A percentile compares a stretch with the other conserved stretches of the same genome.
These are phyloP conservation scores for Udeniomyces megalosporus DNA, from an alignment of 768 basidiomycete species.

Conservation along the genomic window DNA sequence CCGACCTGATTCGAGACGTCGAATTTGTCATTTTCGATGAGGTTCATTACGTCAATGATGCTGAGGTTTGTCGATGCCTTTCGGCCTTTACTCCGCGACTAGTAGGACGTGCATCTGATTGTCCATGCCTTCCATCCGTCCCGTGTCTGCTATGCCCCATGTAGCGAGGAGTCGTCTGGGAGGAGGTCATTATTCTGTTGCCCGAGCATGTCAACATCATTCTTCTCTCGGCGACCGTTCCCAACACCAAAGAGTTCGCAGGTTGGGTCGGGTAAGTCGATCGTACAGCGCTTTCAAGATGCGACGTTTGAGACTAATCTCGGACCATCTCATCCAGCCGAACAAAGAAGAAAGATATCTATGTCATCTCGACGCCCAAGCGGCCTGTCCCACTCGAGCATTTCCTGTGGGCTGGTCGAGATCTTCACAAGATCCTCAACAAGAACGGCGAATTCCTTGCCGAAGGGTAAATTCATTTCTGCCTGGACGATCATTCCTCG, in stretches of 20 bases:
- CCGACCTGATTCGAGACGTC: slow-evolving; percentile 93
- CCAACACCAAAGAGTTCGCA: slow-evolving; percentile 94
- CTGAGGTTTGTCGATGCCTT: slow-evolving; percentile 49
- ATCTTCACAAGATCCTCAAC: slow-evolving; percentile 84
- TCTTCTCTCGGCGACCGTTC: slow-evolving; percentile 87
- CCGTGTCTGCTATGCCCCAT: not conserved
- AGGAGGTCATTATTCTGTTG: slow-evolving; percentile 99
- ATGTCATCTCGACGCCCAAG: slow-evolving; percentile 92
- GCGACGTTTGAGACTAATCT: not conserved
- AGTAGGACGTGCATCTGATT: not conserved
- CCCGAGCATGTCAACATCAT: slow-evolving; percentile 98
- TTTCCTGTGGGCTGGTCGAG: slow-evolving; percentile 85
- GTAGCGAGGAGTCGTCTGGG: slow-evolving; percentile 97
- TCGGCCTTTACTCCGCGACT: not conserved
- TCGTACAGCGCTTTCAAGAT: too few relatives aligned
- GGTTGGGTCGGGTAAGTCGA: slow-evolving; percentile 88
- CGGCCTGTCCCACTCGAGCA: slow-evolving; percentile 94
- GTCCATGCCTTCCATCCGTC: not conserved
- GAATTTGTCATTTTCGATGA: slow-evolving; percentile 99
- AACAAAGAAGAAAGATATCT: slow-evolving; percentile 98
- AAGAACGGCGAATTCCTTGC: slow-evolving; percentile 53
- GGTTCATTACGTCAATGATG: slow-evolving; percentile 98
- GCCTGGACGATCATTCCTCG: not conserved
- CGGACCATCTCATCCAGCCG: slow-evolving; percentile 41
- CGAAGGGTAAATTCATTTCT: slow-evolving; percentile 42